Conservation (phyloP, 176 grass and related monocot species). For the Eremochloa ophiuroides region DNA sequence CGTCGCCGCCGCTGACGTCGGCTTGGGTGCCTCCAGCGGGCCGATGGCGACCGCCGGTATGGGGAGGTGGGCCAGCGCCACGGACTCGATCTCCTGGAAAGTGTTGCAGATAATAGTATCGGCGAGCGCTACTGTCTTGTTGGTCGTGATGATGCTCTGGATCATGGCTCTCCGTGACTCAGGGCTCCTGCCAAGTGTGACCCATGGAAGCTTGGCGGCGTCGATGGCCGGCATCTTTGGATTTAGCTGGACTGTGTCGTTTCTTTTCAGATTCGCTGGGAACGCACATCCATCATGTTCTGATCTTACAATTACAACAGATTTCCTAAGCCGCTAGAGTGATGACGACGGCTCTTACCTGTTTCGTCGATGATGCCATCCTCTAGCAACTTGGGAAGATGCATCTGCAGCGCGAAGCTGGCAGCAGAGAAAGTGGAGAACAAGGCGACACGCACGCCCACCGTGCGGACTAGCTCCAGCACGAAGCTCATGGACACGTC, state of each 20-base stretch:
- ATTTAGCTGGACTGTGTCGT: constrained; percentile 25
- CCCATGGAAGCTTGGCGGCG: constrained; percentile 16
- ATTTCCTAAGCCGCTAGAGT: no score
- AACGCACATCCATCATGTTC: not conserved
- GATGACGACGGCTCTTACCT: constrained; percentile 7
- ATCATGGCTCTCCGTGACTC: constrained; percentile 10
- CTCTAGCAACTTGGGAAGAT: constrained; percentile 34
- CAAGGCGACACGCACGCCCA: constrained; percentile 14
- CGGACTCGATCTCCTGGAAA: constrained; percentile 39
- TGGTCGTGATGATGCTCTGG: not conserved
- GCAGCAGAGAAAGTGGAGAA: constrained; percentile 40
- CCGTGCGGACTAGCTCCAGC: constrained; percentile 18
- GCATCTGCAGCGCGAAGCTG: constrained; percentile 20
- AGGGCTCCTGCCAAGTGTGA: not conserved
- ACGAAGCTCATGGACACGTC: not conserved
- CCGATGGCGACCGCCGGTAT: constrained; percentile 38
- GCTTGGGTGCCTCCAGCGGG: constrained; percentile 11
- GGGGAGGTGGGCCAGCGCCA: constrained; percentile 21
- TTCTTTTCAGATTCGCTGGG: constrained; percentile 14
- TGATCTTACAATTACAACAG: no score
- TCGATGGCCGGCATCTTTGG: constrained; percentile 30
- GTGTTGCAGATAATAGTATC: constrained; percentile 55
- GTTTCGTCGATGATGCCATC: constrained; percentile 39
- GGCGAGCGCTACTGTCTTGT: not conserved
- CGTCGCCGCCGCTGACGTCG: not conserved